These are phyloP conservation scores for Mayamaea pseudoterrestris DNA, from an alignment of 108 stramenopile genomes.

Conservation along the genomic window DNA sequence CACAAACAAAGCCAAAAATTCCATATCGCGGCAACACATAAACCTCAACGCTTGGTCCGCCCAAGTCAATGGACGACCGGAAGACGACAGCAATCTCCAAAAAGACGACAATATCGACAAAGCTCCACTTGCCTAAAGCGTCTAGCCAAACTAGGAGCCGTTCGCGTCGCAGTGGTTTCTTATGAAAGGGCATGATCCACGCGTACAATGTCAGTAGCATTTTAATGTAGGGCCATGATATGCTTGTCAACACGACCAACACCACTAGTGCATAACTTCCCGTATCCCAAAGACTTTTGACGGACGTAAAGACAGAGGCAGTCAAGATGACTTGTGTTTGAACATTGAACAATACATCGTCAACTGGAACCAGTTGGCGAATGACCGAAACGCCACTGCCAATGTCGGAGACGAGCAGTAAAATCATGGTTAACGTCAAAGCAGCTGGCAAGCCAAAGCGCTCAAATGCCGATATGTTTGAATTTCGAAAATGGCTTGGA, in stretches of 20 bases:
- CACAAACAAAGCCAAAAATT: slow-evolving; percentile 71
- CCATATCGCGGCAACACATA: slow-evolving; percentile 47
- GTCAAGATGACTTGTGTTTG: slow-evolving; percentile 7
- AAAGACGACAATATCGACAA: slow-evolving; percentile 78
- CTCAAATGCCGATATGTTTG: neutral
- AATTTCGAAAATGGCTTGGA: slow-evolving; percentile 19
- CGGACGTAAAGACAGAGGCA: slow-evolving; percentile 13
- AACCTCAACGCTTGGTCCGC: slow-evolving; percentile 28
- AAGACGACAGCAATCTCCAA: slow-evolving; percentile 79
- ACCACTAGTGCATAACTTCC: slow-evolving; percentile 17
- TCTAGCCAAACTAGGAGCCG: slow-evolving; percentile 52
- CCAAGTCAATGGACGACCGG: slow-evolving; percentile 38
- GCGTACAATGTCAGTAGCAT: slow-evolving; percentile 38
- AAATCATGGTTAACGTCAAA: slow-evolving; percentile 1
- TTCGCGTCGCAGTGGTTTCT: too few species aligned
- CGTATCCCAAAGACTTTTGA: slow-evolving; percentile 17
- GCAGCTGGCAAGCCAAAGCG: slow-evolving; percentile 17
- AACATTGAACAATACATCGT: neutral
- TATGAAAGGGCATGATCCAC: slow-evolving; percentile 47
- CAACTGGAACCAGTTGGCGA: neutral
- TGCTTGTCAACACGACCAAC: slow-evolving; percentile 16
- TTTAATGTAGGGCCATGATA: slow-evolving; percentile 74
- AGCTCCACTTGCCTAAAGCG: slow-evolving; percentile 71
- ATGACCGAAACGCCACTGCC: slow-evolving; percentile 18
- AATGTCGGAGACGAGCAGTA: slow-evolving; percentile 19